phyloP scores from a whole-genome alignment of 1,284 basidiomycete genomes.

The Wolfiporia cocos region DNA sequence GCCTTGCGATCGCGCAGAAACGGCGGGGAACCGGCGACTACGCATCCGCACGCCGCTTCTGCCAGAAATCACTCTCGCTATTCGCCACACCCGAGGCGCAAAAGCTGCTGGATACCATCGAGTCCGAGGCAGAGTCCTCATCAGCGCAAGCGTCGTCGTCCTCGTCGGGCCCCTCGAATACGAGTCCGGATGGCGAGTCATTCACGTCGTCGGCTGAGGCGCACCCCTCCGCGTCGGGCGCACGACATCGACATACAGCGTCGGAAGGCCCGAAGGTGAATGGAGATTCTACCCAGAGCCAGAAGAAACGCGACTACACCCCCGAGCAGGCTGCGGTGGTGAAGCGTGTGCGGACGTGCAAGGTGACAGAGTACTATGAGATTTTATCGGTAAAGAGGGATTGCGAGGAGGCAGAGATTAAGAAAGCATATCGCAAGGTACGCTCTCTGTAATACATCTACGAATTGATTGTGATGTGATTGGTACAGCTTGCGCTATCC shows the following conservation, averaged over 20 bases:
- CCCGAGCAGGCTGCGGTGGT: constrained; percentile 83
- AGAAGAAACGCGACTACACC: constrained; percentile 83
- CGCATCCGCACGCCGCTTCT: constrained; percentile 82
- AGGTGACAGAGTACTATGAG: constrained; percentile 90
- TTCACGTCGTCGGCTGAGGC: constrained; percentile 49
- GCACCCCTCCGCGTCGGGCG: constrained; percentile 62
- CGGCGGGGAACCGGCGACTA: constrained; percentile 70
- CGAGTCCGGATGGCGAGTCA: constrained; percentile 24
- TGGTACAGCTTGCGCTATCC: constrained; percentile 76
- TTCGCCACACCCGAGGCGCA: constrained; percentile 79
- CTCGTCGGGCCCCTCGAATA: constrained; percentile 29
- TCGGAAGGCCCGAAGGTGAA: constrained; percentile 23
- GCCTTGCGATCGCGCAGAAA: constrained; percentile 71
- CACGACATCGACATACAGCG: constrained; percentile 59
- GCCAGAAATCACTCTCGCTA: constrained; percentile 83
- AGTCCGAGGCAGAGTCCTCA: constrained; percentile 37
- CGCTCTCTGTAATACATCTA: constrained; percentile 17
- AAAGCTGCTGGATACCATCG: constrained; percentile 61
- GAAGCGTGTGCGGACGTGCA: constrained; percentile 81
- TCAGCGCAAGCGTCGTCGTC: constrained; percentile 23
- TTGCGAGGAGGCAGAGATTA: constrained; percentile 88
- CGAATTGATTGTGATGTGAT: constrained; percentile 1
- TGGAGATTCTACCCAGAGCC: constrained; percentile 34
- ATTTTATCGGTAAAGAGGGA: constrained; percentile 83
- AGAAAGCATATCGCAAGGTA: constrained; percentile 97